phyloP scores from a whole-genome alignment of 2,329 filamentous ascomycete species.

The Phaeosphaeriaceae sp. region DNA sequence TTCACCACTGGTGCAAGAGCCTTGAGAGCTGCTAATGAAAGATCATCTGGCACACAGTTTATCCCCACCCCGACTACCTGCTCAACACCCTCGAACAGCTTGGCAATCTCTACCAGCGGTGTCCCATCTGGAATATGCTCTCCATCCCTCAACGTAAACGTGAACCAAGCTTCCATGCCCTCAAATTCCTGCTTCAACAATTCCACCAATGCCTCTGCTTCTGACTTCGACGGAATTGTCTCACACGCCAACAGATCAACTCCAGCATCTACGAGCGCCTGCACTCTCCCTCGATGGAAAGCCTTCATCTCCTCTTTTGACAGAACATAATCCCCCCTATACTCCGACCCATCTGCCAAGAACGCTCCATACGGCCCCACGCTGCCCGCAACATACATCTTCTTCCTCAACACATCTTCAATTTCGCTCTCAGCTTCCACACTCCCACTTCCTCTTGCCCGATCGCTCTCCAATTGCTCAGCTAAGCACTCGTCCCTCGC shows the following conservation, averaged over 20 bases:
- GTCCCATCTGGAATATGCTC: conserved; percentile 53
- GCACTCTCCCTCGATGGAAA: conserved; percentile 54
- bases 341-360: conserved; percentile 56
- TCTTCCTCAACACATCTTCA: conserved; percentile 2
- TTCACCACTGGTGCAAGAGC: conserved; percentile 37
- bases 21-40: conserved; percentile 44
- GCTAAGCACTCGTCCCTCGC: conserved; percentile 45
- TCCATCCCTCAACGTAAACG: conserved; percentile 49
- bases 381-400: conserved; percentile 52
- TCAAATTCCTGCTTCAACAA: conserved; percentile 50
- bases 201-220: conserved; percentile 49
- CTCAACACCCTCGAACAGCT: conserved; percentile 31
- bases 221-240: conserved; percentile 52
- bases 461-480: conserved; percentile 5
- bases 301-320: conserved; percentile 41
- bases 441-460: not conserved
- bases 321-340: conserved; percentile 52
- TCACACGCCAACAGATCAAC: conserved; percentile 55
- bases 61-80: conserved; percentile 54
- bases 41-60: conserved; percentile 52
- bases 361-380: conserved; percentile 59
- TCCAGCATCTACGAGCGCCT: conserved; percentile 50
- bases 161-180: conserved; percentile 48
- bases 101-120: conserved; percentile 39
- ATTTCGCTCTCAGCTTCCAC: not conserved